These are phyloP conservation scores for Fusarium mundagurra DNA, from an alignment of 2,329 filamentous ascomycete genomes.

Conservation along the genomic window DNA sequence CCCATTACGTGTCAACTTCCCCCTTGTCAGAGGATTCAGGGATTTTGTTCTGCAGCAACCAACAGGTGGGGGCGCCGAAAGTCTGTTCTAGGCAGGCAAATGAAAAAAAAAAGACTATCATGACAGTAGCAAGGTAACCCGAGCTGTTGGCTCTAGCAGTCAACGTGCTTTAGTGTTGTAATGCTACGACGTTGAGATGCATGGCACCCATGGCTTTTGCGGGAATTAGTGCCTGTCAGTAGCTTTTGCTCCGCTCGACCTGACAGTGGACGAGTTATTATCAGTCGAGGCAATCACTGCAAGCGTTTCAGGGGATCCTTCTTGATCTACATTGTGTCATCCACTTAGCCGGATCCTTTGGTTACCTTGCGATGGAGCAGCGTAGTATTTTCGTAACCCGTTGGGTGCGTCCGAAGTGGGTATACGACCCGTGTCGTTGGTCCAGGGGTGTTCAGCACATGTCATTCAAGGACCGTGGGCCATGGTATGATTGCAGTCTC, in stretches of 20 bases:
- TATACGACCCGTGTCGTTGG: background rate
- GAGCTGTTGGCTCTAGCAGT: conserved; percentile 18
- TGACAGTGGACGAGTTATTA: background rate
- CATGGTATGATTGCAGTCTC: background rate
- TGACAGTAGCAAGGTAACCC: background rate
- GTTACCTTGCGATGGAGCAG: background rate
- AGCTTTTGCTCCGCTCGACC: background rate
- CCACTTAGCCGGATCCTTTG: background rate
- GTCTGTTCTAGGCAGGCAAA: background rate
- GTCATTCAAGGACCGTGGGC: background rate
- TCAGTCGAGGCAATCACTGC: background rate
- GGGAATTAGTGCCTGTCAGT: conserved; percentile 8
- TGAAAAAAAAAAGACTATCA: background rate
- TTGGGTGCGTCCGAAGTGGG: conserved; percentile 1
- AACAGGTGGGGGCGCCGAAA: background rate
- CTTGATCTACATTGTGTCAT: conserved; percentile 20
- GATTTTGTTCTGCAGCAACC: background rate
- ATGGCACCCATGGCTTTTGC: background rate
- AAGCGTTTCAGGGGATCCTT: conserved; percentile 4
- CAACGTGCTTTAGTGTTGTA: background rate
- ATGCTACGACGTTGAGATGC: background rate
- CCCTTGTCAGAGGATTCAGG: background rate
- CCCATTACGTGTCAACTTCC: background rate
- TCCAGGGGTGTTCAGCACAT: background rate
- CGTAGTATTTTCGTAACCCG: background rate